Percentiles rank a stretch among this genome's conserved stretches.
Evolutionary conservation across 768 basidiomycete genomes (phyloP).

Genomic region (Rhizopogon roseolus): DNA sequence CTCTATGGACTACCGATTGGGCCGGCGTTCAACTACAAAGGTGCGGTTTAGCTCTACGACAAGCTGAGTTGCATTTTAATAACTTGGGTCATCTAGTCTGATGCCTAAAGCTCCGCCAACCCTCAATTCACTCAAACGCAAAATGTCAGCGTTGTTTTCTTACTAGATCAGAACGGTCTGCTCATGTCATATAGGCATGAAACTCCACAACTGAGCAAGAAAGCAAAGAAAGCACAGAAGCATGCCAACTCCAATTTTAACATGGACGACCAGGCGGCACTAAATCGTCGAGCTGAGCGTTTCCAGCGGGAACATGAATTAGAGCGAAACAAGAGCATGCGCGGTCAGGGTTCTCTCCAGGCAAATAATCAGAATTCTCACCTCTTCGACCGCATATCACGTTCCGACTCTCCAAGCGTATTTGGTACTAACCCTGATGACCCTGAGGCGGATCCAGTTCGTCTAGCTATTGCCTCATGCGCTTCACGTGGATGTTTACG

Average conservation of each 20-base stretch:
- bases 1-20: constrained; percentile 96
- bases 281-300: constrained; percentile 77
- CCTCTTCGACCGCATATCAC: constrained; percentile 42
- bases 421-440: constrained; percentile 50
- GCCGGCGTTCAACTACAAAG: constrained; percentile 79
- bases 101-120: constrained; percentile 52
- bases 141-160: constrained; percentile 43
- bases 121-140: constrained; percentile 60
- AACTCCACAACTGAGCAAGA: constrained; percentile 43
- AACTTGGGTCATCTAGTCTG: constrained; percentile 38
- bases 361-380: constrained; percentile 47
- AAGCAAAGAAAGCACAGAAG: constrained; percentile 53
- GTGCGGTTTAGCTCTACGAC: constrained; percentile 32
- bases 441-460: constrained; percentile 67
- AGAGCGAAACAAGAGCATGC: constrained; percentile 59
- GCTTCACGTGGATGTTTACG: constrained; percentile 3
- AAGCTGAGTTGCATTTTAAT: constrained; percentile 12
- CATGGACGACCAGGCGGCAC: constrained; percentile 61
- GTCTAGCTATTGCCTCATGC: constrained; percentile 19
- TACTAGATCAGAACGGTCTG: background rate
- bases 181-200: constrained; percentile 33
- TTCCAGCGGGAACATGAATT: constrained; percentile 90
- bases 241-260: constrained; percentile 36
- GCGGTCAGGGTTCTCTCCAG: constrained; percentile 34
- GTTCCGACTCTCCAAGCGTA: constrained; percentile 46